Conservation (phyloP, 2,329 filamentous ascomycete species). For the Huntiella abstrusa region DNA sequence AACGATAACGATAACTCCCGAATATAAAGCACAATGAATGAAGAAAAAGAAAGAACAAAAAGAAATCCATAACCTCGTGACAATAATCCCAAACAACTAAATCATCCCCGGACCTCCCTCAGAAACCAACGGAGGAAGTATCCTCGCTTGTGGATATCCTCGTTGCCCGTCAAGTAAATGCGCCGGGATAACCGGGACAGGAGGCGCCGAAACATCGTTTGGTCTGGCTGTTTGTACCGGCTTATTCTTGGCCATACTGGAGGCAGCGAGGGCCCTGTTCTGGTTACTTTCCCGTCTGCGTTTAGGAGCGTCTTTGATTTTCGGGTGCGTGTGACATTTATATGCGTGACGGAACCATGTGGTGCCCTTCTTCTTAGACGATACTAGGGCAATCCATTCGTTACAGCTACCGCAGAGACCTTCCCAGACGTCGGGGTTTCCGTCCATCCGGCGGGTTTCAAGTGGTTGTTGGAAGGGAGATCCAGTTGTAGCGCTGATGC, state of each 20-base stretch:
- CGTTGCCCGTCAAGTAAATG: conserved; percentile 13
- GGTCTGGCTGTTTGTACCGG: conserved; percentile 11
- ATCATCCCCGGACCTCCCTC: conserved; percentile 9
- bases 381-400: conserved; percentile 65
- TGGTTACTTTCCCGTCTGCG: conserved; percentile 44
- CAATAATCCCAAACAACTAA: not conserved
- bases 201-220: not conserved
- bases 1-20: not conserved
- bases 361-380: conserved; percentile 81
- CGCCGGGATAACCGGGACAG: conserved; percentile 13
- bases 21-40: not conserved
- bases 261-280: conserved; percentile 23
- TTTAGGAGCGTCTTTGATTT: conserved; percentile 53
- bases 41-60: not conserved
- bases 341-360: conserved; percentile 83
- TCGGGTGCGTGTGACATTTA: conserved; percentile 60
- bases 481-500: conserved; percentile 66
- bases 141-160: not conserved
- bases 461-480: conserved; percentile 60
- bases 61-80: not conserved
- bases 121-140: conserved; percentile 4
- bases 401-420: conserved; percentile 61
- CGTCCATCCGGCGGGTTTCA: conserved; percentile 56
- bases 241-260: conserved; percentile 29
- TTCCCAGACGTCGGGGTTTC: conserved; percentile 67